A percentile compares a stretch with the other conserved stretches of the same genome.
Evolutionary conservation across 1,284 basidiomycete species (phyloP).

Genomic region (Tilletia indica): DNA sequence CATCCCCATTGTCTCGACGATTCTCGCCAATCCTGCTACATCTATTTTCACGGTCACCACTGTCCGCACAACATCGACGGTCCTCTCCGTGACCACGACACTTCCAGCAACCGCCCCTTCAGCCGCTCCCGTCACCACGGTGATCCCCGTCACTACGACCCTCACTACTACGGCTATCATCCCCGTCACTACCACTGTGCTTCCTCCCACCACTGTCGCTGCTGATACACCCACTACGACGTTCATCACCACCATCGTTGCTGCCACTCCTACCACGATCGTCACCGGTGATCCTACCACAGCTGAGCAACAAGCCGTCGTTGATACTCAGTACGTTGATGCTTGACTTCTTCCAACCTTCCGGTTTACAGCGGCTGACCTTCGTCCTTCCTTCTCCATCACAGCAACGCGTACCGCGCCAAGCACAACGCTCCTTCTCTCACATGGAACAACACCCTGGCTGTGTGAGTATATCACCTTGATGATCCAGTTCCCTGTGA

Average conservation of each 20-base stretch:
- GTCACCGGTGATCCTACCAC: slow-evolving; percentile 1
- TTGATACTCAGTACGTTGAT: background rate
- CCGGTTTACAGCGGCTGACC: too few relatives aligned
- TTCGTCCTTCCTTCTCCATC: background rate
- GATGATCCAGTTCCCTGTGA: background rate
- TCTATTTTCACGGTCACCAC: too few relatives aligned
- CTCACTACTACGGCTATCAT: background rate
- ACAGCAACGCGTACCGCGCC: slow-evolving; percentile 31
- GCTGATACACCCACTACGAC: too few relatives aligned
- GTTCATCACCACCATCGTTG: background rate
- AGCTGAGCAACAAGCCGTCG: slow-evolving; percentile 2
- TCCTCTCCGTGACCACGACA: too few relatives aligned
- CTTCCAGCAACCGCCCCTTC: too few relatives aligned
- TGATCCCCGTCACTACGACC: background rate
- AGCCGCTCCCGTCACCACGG: background rate
- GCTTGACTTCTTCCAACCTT: background rate
- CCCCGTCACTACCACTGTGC: background rate
- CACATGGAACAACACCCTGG: slow-evolving; percentile 29
- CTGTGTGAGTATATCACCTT: slow-evolving; percentile 4
- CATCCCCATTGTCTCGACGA: background rate
- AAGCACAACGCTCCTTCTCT: slow-evolving; percentile 27
- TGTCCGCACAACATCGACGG: too few relatives aligned
- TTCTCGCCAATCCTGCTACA: too few relatives aligned
- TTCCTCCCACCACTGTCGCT: too few relatives aligned
- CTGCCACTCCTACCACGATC: background rate